Percentiles rank a stretch among this genome's conserved stretches.
Conservation (phyloP, 257 asterid genomes). For the Knoxia roxburghii region DNA sequence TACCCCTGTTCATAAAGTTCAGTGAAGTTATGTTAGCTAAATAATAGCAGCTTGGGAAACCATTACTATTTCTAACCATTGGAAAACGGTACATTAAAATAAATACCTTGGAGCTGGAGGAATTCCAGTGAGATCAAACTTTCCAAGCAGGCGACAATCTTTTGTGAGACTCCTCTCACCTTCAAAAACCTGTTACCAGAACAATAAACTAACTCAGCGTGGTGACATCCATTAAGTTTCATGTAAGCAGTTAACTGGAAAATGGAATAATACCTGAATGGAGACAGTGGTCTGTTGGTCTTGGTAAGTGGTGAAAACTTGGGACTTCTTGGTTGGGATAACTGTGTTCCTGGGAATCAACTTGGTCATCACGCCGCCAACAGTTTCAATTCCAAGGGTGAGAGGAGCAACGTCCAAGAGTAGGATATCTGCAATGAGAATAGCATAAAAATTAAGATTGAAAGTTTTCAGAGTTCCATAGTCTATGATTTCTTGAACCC, state of each 20-base stretch:
- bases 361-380: constrained; percentile 99
- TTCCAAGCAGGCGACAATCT: constrained; percentile 90
- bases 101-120: constrained; percentile 91
- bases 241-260: too few relatives aligned
- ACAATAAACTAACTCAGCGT: not conserved
- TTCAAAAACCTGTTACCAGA: constrained; percentile 66
- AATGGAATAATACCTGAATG: too few relatives aligned
- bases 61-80: not conserved
- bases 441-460: not conserved
- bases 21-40: not conserved
- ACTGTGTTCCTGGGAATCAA: constrained; percentile 96
- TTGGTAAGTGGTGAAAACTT: constrained; percentile 95
- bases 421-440: constrained; percentile 54
- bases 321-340: constrained; percentile 92
- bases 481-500: too few relatives aligned
- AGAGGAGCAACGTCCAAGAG: constrained; percentile 93
- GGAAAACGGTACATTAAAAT: too few relatives aligned
- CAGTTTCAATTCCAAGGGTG: constrained; percentile 96
- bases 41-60: not conserved
- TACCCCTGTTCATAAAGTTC: constrained; percentile 52
- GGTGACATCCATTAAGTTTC: too few relatives aligned
- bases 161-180: constrained; percentile 95
- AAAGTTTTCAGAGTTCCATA: not conserved
- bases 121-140: constrained; percentile 81
- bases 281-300: constrained; percentile 94